A percentile compares a stretch with the other conserved stretches of the same genome.
Evolutionary conservation across 495 filamentous ascomycete genomes (phyloP).

Genomic region (Chaetomium cochliodes): DNA sequence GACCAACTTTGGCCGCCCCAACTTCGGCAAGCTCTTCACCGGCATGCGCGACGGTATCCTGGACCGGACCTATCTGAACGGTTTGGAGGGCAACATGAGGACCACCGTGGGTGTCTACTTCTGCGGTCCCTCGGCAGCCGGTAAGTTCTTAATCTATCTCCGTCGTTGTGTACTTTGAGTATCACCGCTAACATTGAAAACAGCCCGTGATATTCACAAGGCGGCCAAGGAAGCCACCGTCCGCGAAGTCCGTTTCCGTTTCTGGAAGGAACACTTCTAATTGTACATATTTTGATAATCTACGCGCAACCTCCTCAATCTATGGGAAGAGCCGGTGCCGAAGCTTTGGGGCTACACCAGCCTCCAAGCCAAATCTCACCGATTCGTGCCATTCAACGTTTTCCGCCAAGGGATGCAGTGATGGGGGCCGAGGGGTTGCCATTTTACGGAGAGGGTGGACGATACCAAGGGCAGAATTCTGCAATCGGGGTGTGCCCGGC

Average conservation of each 20-base stretch:
- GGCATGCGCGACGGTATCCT: constrained; percentile 86
- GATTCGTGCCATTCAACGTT: neutral
- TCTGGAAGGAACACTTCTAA: constrained; percentile 95
- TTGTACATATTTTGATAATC: constrained; percentile 25
- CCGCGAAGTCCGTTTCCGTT: constrained; percentile 84
- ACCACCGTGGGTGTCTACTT: constrained; percentile 98
- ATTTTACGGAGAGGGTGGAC: neutral
- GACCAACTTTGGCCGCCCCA: constrained; percentile 94
- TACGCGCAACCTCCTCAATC: neutral
- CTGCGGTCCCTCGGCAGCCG: constrained; percentile 65
- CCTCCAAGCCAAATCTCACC: neutral
- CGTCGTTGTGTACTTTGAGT: neutral
- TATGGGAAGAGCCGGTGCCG: neutral
- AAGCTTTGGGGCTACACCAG: neutral
- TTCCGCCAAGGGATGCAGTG: neutral
- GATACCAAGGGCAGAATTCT: neutral
- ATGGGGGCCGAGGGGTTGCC: neutral
- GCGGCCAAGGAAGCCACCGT: constrained; percentile 69
- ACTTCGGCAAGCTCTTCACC: constrained; percentile 78
- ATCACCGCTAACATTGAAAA: constrained; percentile 38
- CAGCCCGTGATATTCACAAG: constrained; percentile 79
- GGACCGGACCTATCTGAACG: constrained; percentile 78
- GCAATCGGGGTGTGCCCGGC: too few species aligned
- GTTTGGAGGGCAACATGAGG: constrained; percentile 66
- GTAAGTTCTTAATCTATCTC: constrained; percentile 34